Percentiles rank a stretch among this genome's conserved stretches.
Evolutionary conservation across 306 rosid species (phyloP).

Genomic region (Aeschynomene evenia): DNA sequence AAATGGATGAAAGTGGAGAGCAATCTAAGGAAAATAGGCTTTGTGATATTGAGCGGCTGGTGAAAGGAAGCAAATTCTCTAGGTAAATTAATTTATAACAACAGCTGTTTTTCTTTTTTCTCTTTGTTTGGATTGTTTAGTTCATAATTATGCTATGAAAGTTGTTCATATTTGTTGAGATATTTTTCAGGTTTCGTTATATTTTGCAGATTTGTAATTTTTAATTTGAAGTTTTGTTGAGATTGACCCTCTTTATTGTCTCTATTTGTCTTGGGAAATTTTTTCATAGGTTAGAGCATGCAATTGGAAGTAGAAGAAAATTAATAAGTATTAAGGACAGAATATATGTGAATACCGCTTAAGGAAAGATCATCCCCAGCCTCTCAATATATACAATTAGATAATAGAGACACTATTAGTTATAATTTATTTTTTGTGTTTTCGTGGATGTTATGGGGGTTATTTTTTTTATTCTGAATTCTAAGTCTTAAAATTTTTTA

Average conservation of each 20-base stretch:
- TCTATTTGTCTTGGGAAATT: not conserved
- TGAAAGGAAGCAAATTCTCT: constrained; percentile 37
- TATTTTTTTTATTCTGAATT: too few relatives aligned
- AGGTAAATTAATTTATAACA: constrained; percentile 32
- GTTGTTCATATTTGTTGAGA: constrained; percentile 8
- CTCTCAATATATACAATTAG: too few relatives aligned
- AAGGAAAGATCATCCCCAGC: too few relatives aligned
- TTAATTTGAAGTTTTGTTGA: not conserved
- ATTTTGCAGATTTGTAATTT: too few relatives aligned
- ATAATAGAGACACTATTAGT: too few relatives aligned
- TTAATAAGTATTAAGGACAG: too few relatives aligned
- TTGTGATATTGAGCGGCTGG: constrained; percentile 40
- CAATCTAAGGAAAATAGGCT: constrained; percentile 28
- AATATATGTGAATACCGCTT: too few relatives aligned
- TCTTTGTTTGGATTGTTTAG: constrained; percentile 21
- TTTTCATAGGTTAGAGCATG: not conserved
- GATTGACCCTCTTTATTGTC: not conserved
- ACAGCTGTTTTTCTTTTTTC: not conserved
- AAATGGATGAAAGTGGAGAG: constrained; percentile 24
- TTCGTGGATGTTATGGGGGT: too few relatives aligned
- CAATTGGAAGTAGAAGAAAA: too few relatives aligned
- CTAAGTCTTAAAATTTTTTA: not conserved
- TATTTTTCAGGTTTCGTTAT: too few relatives aligned
- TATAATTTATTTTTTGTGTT: too few relatives aligned
- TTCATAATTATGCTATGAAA: constrained; percentile 5